phyloP scores from a whole-genome alignment of 2,329 filamentous ascomycete species.

The Ceratocystis huliohia region DNA sequence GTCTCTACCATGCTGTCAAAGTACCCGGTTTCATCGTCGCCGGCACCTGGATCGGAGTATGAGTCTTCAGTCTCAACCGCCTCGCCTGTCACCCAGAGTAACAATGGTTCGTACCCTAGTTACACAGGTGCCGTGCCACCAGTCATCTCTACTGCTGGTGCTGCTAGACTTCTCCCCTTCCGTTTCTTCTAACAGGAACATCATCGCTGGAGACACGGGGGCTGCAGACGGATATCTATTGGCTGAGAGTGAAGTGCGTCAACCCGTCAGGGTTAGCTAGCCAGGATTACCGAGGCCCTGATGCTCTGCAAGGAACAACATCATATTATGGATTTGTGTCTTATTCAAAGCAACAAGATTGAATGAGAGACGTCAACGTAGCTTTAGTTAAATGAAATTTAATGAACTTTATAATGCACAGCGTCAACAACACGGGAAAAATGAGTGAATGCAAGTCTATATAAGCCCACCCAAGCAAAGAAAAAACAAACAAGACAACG shows the following conservation, averaged over 20 bases:
- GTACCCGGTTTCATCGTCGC: background rate
- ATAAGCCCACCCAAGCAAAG: background rate
- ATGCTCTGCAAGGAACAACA: too few relatives aligned
- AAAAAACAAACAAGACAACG: background rate
- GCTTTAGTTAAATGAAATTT: background rate
- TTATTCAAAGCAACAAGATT: background rate
- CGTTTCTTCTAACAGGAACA: constrained; percentile 4
- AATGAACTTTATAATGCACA: background rate
- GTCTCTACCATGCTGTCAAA: background rate
- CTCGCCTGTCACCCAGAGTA: background rate
- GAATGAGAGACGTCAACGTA: background rate
- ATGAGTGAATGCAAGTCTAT: constrained; percentile 4
- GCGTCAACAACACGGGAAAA: background rate
- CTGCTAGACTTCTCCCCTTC: constrained; percentile 13
- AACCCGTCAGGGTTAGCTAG: too few relatives aligned
- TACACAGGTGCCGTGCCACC: constrained; percentile 11
- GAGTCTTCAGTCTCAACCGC: constrained; percentile 1
- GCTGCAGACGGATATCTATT: background rate
- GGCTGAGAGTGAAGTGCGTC: background rate
- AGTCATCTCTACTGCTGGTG: constrained; percentile 13
- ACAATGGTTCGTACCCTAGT: constrained; percentile 12
- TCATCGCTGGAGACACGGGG: background rate
- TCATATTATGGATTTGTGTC: background rate
- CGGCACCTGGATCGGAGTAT: background rate
- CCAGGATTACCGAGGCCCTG: too few relatives aligned